phyloP scores from a whole-genome alignment of 2,329 filamentous ascomycete species.

The Aspergillus terreus region DNA sequence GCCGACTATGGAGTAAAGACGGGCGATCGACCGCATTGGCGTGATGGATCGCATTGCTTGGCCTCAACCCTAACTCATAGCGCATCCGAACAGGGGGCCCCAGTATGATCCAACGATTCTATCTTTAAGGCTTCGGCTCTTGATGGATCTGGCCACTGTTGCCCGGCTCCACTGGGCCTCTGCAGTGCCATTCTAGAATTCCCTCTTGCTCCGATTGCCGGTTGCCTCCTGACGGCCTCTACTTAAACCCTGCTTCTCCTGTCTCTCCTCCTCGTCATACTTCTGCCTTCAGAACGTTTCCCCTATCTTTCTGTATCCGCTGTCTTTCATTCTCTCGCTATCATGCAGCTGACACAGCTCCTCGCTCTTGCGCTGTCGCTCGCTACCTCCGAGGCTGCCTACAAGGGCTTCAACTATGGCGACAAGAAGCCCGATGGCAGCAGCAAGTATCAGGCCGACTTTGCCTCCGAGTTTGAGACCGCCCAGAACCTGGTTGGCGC shows the following conservation, averaged over 20 bases:
- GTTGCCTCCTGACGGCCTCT: background rate
- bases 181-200: constrained; percentile 1
- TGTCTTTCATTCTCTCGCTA: constrained; percentile 11
- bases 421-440: constrained; percentile 38
- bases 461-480: constrained; percentile 43
- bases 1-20: background rate
- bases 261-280: background rate
- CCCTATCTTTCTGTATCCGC: background rate
- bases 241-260: background rate
- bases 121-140: background rate
- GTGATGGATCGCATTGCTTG: background rate
- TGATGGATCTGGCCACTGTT: background rate
- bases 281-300: background rate
- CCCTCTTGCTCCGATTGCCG: background rate
- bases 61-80: background rate
- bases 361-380: constrained; percentile 34
- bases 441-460: constrained; percentile 41
- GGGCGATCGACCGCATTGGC: background rate
- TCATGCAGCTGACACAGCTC: constrained; percentile 30
- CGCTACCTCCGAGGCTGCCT: constrained; percentile 32
- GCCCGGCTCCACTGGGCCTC: background rate
- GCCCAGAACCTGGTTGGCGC: constrained; percentile 36
- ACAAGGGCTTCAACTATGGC: constrained; percentile 50
- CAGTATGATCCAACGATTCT: background rate
- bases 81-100: background rate